Conservation (phyloP, 2,329 filamentous ascomycete species). For the Pestalotiopsis sp. region DNA sequence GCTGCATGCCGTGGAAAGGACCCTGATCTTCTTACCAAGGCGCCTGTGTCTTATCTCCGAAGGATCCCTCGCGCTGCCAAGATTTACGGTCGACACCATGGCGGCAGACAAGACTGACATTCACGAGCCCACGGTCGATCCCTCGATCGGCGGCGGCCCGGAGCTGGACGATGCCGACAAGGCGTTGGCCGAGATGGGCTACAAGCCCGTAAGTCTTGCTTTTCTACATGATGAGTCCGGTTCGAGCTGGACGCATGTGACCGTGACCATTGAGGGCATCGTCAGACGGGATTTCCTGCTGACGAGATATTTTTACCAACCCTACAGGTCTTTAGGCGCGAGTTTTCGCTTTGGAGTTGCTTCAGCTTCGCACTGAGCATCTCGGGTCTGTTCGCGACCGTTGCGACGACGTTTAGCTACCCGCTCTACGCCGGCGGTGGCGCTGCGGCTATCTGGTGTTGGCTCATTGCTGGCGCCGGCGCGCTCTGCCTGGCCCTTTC, state of each 20-base stretch:
- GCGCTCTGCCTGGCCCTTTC: constrained; percentile 58
- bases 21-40: neutral
- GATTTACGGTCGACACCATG: neutral
- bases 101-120: neutral
- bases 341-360: constrained; percentile 58
- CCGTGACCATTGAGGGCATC: neutral
- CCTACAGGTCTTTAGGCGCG: constrained; percentile 56
- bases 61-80: neutral
- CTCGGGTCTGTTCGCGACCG: constrained; percentile 56
- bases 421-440: constrained; percentile 56
- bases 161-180: constrained; percentile 30
- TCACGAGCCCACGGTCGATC: neutral
- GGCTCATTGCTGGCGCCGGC: constrained; percentile 57
- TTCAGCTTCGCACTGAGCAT: constrained; percentile 64
- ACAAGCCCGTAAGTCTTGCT: constrained; percentile 32
- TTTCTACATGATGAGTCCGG: neutral
- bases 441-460: constrained; percentile 59
- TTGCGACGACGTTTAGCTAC: constrained; percentile 57
- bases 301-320: too few species aligned
- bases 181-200: constrained; percentile 38
- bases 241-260: neutral
- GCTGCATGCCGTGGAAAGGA: neutral
- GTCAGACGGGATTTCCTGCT: neutral
- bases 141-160: neutral
- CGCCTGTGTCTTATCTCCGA: neutral